Base-by-base conservation (phyloP, 2,329 filamentous ascomycete species). In the Colletotrichum higginsianum region DNA sequence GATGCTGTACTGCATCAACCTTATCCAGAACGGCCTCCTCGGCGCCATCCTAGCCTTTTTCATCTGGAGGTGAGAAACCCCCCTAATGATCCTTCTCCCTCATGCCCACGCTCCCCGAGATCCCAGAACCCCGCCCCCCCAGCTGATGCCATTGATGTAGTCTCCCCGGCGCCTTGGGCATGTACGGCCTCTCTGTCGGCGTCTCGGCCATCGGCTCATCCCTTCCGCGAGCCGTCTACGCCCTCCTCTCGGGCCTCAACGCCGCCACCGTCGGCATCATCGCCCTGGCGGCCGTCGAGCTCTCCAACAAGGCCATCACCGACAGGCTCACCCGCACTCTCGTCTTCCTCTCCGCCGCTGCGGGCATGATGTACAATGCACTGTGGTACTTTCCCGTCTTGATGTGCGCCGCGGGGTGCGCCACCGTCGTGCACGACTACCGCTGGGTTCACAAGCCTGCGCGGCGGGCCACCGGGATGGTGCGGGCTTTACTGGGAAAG, bases 341-440 rank as follows among this genome's bases (percentile, higher is more conserved):
- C 2, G 88, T 93, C 0, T 89, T 92, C 21, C 76, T 90, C 9
- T 86, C 87, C 7, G 91, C 84, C 0, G 85, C 86, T 26, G 90
- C 90, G 0, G 91, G 91, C 0, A 79, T 93, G 73, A 85, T 91
- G 60, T 93, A 93, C 75, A 91, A 88, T 60, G 86, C 90, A 0
- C 80, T 93, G 0, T 93, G 91, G 91, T 93, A 91, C 74, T 93
- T 92, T 61, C 91, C 91, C 0, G 76, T 89, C 0, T 75, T 93
- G 15, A 90, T 93, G 79, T 74, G 86, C 0, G 74, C 83, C 1
- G 88, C 86, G 0, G 91, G 90, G 0, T 21, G 84, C 1, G 77
- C 80, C 0, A 87, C 88, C 0, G 79, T 88, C 0, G 56, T 86
- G 0, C 91, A 87, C 84, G 90, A 93, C 78, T 80, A 81, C 44